These are phyloP conservation scores for Aureobasidium uvarum DNA, from an alignment of 2,329 filamentous ascomycete genomes.

Conservation along the genomic window DNA sequence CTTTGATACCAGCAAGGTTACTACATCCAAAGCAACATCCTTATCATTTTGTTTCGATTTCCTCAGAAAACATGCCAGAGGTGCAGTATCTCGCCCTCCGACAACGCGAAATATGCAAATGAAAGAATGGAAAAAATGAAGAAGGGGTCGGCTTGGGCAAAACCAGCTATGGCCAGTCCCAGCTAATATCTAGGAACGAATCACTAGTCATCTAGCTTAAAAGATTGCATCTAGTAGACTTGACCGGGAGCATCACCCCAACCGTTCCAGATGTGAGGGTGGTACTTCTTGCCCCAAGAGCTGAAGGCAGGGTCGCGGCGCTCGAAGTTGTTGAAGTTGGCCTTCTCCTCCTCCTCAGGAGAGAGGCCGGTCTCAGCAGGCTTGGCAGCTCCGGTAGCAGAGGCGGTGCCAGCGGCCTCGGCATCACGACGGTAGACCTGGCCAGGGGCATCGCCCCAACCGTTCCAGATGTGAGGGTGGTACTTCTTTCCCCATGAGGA, in stretches of 20 bases:
- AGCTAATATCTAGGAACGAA: neutral
- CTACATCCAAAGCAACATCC: neutral
- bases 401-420: neutral
- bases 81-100: neutral
- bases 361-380: neutral
- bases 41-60: neutral
- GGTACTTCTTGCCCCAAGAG: conserved; percentile 9
- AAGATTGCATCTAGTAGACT: neutral
- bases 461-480: neutral
- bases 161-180: neutral
- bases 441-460: conserved; percentile 15
- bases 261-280: conserved; percentile 6
- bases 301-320: conserved; percentile 9
- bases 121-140: neutral
- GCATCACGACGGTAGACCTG: conserved; percentile 31
- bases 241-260: conserved; percentile 4
- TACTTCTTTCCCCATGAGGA: neutral
- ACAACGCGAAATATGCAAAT: conserved; percentile 11
- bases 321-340: neutral
- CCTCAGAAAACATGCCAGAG: conserved; percentile 12
- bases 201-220: neutral
- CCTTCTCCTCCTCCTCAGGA: conserved; percentile 1
- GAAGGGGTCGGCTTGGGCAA: neutral
- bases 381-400: neutral
- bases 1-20: neutral